phyloP scores from a whole-genome alignment of 2,329 filamentous ascomycete species.

The Colletotrichum sp. region DNA sequence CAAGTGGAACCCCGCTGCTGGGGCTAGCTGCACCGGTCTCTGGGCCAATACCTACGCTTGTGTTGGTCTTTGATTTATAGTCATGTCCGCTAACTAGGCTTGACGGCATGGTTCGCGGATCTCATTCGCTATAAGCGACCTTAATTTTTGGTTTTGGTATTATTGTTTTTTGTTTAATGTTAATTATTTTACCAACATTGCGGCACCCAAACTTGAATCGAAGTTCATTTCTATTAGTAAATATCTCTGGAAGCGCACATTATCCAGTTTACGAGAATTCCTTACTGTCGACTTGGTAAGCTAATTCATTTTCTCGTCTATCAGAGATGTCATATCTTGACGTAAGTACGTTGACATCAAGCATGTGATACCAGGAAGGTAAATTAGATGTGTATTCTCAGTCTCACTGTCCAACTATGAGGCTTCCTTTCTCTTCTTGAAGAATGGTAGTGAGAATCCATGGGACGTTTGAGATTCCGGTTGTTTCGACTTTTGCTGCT shows the following conservation, averaged over 20 bases:
- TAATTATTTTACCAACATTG: no score
- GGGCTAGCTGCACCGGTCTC: constrained; percentile 6
- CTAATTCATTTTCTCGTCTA: no score
- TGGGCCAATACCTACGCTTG: constrained; percentile 13
- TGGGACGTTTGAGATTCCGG: background rate
- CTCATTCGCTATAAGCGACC: no score
- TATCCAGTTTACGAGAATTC: no score
- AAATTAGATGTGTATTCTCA: background rate
- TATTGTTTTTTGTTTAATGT: no score
- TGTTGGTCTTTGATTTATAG: background rate
- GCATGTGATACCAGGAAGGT: no score
- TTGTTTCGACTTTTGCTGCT: rapidly evolving
- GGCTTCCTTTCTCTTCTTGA: background rate
- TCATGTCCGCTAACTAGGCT: no score
- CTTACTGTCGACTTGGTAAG: rapidly evolving
- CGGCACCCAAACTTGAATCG: no score
- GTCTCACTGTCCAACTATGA: background rate
- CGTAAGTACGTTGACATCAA: no score
- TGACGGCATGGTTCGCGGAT: rapidly evolving
- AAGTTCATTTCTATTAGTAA: no score
- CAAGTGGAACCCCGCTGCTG: constrained; percentile 10
- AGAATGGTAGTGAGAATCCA: background rate
- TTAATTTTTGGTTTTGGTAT: no score
- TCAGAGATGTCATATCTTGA: rapidly evolving
- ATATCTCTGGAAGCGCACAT: no score